Conservation (phyloP, 2,329 filamentous ascomycete species). For the Thermomyces lanuginosus region DNA sequence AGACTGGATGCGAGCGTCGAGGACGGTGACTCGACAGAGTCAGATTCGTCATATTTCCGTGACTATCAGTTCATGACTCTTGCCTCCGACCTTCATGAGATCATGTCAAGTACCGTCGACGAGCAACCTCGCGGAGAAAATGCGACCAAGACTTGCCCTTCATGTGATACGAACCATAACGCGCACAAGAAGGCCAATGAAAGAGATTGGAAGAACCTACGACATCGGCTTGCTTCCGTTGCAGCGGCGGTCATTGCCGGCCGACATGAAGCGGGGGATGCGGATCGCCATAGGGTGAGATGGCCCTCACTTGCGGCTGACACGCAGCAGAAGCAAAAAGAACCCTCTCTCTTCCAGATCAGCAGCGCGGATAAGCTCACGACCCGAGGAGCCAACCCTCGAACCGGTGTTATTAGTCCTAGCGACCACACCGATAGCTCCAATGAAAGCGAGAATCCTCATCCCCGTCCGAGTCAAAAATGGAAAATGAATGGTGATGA, state of each 20-base stretch:
- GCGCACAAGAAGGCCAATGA: slow-evolving; percentile 5
- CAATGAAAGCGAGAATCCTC: slow-evolving; percentile 6
- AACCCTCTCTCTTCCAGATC: slow-evolving; percentile 4
- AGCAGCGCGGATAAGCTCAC: slow-evolving; percentile 20
- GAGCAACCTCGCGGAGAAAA: too few species aligned
- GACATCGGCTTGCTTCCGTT: slow-evolving; percentile 5
- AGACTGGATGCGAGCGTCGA: too few species aligned
- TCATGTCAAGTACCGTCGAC: too few species aligned
- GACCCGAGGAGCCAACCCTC: slow-evolving; percentile 17
- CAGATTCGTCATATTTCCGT: too few species aligned
- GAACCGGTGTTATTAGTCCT: slow-evolving; percentile 23
- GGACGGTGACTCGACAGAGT: too few species aligned
- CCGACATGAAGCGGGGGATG: slow-evolving; percentile 3
- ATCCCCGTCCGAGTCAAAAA: slow-evolving; percentile 10
- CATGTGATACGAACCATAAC: neutral
- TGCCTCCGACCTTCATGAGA: too few species aligned
- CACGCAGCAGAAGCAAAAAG: slow-evolving; percentile 4
- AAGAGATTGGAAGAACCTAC: slow-evolving; percentile 6
- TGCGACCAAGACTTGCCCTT: neutral
- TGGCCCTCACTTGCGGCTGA: slow-evolving; percentile 1
- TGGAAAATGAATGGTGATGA: slow-evolving; percentile 21
- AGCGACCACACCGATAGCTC: slow-evolving; percentile 11
- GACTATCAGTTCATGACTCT: too few species aligned
- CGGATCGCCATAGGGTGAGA: slow-evolving; percentile 3
- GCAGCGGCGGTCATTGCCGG: slow-evolving; percentile 6